Percentiles rank a stretch among this genome's conserved stretches.
Conservation (phyloP, 805 yeast species). For the Metschnikowia proteae region DNA sequence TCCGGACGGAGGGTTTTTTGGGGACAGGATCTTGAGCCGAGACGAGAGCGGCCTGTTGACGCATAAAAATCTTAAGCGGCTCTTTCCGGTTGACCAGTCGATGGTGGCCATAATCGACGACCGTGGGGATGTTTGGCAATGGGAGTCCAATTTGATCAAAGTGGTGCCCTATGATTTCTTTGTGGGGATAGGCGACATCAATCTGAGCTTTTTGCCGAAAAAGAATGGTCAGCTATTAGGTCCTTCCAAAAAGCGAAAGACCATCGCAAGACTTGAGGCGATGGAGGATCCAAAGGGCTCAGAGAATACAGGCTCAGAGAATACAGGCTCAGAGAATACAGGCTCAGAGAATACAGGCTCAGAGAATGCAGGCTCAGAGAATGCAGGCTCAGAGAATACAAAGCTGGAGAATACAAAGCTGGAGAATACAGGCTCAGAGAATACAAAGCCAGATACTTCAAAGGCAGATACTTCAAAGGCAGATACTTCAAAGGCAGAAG, state of each 20-base stretch:
- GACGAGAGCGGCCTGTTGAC: conserved; percentile 94
- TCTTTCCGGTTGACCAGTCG: conserved; percentile 93
- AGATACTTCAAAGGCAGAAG: too few species aligned
- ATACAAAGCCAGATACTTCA: too few species aligned
- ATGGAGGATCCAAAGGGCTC: conserved; percentile 10
- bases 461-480: too few species aligned
- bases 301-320: too few species aligned
- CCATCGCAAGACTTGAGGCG: conserved; percentile 56
- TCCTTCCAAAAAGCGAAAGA: conserved; percentile 58
- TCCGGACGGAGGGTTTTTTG: conserved; percentile 82
- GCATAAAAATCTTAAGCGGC: conserved; percentile 79
- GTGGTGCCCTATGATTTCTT: conserved; percentile 95
- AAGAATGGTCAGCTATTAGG: conserved; percentile 56
- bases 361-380: too few species aligned
- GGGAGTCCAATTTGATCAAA: conserved; percentile 88
- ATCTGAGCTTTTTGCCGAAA: conserved; percentile 85
- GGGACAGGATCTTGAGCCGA: conserved; percentile 85
- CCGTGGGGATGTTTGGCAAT: conserved; percentile 98
- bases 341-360: too few species aligned
- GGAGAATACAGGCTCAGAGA: not conserved
- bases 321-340: too few species aligned
- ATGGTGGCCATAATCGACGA: conserved; percentile 97
- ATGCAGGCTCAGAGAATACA: too few species aligned
- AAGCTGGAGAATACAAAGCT: not conserved
- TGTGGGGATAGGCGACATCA: conserved; percentile 96